Evolutionary conservation across 164 flowering plant species (phyloP).

Genomic region (Pachysandra terminalis): DNA sequence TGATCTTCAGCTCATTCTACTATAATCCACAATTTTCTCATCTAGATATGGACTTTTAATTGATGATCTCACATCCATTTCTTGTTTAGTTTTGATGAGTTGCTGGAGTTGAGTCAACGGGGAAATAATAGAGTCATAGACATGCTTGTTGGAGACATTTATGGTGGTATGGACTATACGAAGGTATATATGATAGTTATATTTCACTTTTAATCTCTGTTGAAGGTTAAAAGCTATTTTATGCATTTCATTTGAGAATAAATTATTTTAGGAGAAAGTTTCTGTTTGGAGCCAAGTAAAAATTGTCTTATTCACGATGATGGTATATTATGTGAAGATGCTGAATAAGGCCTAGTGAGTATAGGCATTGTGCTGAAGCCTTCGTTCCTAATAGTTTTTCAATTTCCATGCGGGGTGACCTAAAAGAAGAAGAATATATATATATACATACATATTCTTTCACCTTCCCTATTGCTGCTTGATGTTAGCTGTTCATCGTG

Average conservation of each 20-base stretch:
- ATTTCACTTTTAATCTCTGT: not conserved
- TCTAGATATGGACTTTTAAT: not conserved
- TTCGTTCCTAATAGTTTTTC: too few species aligned
- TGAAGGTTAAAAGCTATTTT: not conserved
- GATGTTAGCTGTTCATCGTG: not conserved
- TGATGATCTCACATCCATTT: conserved; percentile 1
- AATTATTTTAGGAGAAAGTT: not conserved
- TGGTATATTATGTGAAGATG: not conserved
- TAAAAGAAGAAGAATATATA: too few species aligned
- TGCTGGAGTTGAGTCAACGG: conserved; percentile 87
- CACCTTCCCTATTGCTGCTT: not conserved
- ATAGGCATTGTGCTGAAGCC: not conserved
- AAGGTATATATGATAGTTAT: conserved; percentile 44
- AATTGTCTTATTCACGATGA: not conserved
- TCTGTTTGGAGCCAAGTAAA: not conserved
- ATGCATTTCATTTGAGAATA: not conserved
- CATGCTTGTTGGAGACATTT: conserved; percentile 98
- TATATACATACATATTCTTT: not conserved
- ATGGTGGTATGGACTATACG: conserved; percentile 90
- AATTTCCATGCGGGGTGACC: too few species aligned
- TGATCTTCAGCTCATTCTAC: conserved; percentile 5
- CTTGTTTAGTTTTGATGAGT: conserved; percentile 77
- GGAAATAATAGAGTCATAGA: conserved; percentile 89
- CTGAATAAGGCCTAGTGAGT: not conserved
- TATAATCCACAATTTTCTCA: not conserved